These are phyloP conservation scores for Citrullus colocynthis DNA, from an alignment of 306 rosid genomes.

Conservation along the genomic window DNA sequence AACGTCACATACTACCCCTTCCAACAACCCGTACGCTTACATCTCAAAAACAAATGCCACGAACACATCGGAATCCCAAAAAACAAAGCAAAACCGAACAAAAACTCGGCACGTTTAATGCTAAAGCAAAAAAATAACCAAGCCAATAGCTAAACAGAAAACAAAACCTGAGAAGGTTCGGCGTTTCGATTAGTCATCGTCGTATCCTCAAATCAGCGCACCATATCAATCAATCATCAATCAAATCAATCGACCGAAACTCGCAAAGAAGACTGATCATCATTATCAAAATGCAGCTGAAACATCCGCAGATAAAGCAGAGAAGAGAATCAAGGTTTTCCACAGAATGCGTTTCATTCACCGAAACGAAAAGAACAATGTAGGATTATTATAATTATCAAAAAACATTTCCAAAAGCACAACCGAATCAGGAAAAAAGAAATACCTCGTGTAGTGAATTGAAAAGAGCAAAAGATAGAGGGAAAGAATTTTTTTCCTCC, in stretches of 20 bases:
- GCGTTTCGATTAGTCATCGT: conserved; percentile 58
- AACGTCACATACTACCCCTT: not conserved
- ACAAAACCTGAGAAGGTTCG: conserved; percentile 44
- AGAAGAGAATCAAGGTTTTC: not conserved
- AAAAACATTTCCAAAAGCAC: not conserved
- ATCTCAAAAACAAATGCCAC: not conserved
- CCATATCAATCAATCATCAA: conserved; percentile 18
- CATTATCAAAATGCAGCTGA: conserved; percentile 9
- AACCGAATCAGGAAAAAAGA: not conserved
- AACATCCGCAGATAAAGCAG: not conserved
- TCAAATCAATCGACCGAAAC: conserved; percentile 16
- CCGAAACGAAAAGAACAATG: not conserved
- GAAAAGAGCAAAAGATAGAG: not conserved
- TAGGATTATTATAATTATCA: not conserved
- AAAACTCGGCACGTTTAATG: not conserved
- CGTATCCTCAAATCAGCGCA: conserved; percentile 49
- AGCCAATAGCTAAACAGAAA: not conserved
- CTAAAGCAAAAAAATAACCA: not conserved
- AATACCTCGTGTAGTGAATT: not conserved
- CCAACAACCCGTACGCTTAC: not conserved
- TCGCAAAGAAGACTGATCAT: conserved; percentile 20
- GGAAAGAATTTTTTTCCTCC: not conserved
- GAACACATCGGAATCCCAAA: not conserved
- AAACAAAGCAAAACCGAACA: not conserved
- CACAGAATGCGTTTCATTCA: not conserved